A percentile compares a stretch with the other conserved stretches of the same genome.
Evolutionary conservation across 192 early-diverging fungal species (phyloP).

Genomic region (Rhizophagus prolifer): DNA sequence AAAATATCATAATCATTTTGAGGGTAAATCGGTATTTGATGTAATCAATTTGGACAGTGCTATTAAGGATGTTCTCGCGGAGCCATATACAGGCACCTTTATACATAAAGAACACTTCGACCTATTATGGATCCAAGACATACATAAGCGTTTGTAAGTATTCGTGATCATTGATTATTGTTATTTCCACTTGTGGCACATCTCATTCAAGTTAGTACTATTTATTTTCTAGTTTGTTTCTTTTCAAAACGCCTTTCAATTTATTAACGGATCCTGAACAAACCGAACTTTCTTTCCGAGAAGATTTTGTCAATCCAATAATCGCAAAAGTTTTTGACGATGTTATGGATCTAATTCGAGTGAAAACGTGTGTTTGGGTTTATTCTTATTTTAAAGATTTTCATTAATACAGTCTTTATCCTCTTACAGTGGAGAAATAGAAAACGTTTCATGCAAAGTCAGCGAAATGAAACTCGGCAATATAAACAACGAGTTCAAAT

Average conservation of each 20-base stretch:
- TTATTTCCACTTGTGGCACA: constrained; percentile 4
- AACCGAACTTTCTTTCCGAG: constrained; percentile 14
- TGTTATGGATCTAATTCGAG: constrained; percentile 16
- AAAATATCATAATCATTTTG: constrained; percentile 19
- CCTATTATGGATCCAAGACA: constrained; percentile 19
- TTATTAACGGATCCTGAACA: constrained; percentile 20
- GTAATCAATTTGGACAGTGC: constrained; percentile 8
- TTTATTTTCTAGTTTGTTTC: constrained; percentile 15
- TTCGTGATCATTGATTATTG: constrained; percentile 23
- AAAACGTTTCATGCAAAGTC: constrained; percentile 8
- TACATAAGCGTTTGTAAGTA: constrained; percentile 26
- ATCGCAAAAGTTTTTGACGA: constrained; percentile 22
- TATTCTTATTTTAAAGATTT: constrained; percentile 4
- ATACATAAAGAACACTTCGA: constrained; percentile 25
- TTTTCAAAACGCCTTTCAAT: constrained; percentile 11
- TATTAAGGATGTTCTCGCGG: constrained; percentile 15
- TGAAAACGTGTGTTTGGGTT: constrained; percentile 12
- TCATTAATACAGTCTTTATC: background rate
- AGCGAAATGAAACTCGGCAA: constrained; percentile 26
- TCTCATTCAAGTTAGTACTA: constrained; percentile 7
- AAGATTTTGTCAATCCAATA: constrained; percentile 28
- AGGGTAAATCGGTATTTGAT: constrained; percentile 22
- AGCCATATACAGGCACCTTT: constrained; percentile 20
- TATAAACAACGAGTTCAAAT: constrained; percentile 16
- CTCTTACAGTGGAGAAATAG: constrained; percentile 16